Evolutionary conservation across 352 stramenopile genomes (phyloP).

Genomic region (Phytophthora melonis): DNA sequence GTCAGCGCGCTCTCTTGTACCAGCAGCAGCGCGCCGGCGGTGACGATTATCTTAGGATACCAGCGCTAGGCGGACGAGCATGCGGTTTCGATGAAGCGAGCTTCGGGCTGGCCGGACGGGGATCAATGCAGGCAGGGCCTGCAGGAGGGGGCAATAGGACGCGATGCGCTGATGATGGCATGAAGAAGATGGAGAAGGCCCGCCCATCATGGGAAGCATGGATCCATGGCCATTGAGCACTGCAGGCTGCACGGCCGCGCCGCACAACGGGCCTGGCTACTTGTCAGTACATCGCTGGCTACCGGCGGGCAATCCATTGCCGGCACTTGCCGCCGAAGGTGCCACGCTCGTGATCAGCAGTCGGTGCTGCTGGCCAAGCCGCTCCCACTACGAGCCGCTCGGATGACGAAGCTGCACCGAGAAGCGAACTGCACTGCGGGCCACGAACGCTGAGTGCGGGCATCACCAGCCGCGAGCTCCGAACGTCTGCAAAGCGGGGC

Average conservation of each 20-base stretch:
- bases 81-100: conserved; percentile 2
- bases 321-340: conserved; percentile 18
- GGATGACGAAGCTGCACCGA: conserved; percentile 31
- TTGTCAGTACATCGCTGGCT: conserved; percentile 17
- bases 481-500: conserved; percentile 15
- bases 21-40: too few relatives aligned
- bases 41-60: too few relatives aligned
- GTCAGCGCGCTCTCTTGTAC: conserved; percentile 1
- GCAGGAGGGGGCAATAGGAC: too few relatives aligned
- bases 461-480: conserved; percentile 3
- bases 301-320: too few relatives aligned
- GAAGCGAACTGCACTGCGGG: conserved; percentile 1
- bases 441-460: background rate
- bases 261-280: conserved; percentile 14
- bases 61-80: background rate
- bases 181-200: too few relatives aligned
- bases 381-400: conserved; percentile 15
- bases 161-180: too few relatives aligned
- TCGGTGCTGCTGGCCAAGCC: background rate
- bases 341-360: conserved; percentile 15
- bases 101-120: background rate
- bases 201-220: background rate
- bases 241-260: background rate
- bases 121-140: background rate
- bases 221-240: background rate